A percentile compares a stretch with the other conserved stretches of the same genome.
These are phyloP conservation scores for Backusella mclennaniae DNA, from an alignment of 192 early-diverging fungal genomes.

Conservation along the genomic window DNA sequence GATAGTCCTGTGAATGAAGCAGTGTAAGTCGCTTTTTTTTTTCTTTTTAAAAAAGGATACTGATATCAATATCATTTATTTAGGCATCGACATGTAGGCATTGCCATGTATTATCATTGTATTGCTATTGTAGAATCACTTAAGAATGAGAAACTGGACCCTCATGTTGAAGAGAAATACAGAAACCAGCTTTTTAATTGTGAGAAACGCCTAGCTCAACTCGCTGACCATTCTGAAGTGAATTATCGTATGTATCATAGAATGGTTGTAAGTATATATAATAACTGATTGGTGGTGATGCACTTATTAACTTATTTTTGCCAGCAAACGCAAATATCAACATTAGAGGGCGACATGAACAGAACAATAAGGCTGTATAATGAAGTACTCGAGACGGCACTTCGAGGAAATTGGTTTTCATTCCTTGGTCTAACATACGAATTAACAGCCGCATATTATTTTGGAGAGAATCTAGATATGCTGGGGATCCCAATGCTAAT, in stretches of 20 bases:
- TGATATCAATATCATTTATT: neutral
- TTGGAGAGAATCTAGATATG: constrained; percentile 9
- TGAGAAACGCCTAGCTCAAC: neutral
- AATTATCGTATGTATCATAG: constrained; percentile 29
- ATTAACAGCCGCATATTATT: constrained; percentile 17
- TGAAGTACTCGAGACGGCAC: constrained; percentile 5
- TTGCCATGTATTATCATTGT: constrained; percentile 25
- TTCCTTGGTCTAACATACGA: constrained; percentile 23
- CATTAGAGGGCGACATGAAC: constrained; percentile 12
- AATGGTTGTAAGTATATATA: constrained; percentile 19
- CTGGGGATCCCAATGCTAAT: constrained; percentile 11
- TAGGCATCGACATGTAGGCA: constrained; percentile 30
- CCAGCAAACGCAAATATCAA: constrained; percentile 20
- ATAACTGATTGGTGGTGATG: no score
- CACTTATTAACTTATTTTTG: neutral
- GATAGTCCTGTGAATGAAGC: constrained; percentile 15
- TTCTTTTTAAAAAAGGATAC: neutral
- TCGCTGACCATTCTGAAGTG: constrained; percentile 22
- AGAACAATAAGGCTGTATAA: constrained; percentile 5
- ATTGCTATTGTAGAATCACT: constrained; percentile 22
- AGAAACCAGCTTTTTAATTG: neutral
- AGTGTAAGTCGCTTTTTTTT: constrained; percentile 8
- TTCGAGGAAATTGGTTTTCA: constrained; percentile 18
- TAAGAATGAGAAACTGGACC: neutral
- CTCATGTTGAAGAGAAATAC: constrained; percentile 6